Evolutionary conservation across 768 basidiomycete species (phyloP).

Genomic region (Amanita brunnescens): DNA sequence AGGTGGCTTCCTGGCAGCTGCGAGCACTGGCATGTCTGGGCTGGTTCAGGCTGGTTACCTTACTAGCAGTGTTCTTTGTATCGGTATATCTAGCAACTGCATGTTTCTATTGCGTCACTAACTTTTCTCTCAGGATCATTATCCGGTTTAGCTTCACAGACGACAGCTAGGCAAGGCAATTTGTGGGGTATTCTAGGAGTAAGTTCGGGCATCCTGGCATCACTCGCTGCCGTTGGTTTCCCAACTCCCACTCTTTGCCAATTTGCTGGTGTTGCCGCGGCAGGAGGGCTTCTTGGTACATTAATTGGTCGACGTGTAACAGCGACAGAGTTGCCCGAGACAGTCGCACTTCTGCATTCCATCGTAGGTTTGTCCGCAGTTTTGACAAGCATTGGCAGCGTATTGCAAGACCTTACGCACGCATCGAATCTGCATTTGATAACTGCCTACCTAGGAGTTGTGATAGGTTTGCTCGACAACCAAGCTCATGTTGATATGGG

Average conservation of each 20-base stretch:
- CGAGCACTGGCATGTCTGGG: slow-evolving; percentile 77
- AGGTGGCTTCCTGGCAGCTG: slow-evolving; percentile 74
- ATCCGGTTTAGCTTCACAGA: slow-evolving; percentile 71
- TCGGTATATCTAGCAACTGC: slow-evolving; percentile 33
- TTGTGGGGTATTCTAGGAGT: slow-evolving; percentile 83
- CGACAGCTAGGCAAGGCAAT: slow-evolving; percentile 83
- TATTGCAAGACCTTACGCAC: slow-evolving; percentile 63
- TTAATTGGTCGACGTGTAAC: slow-evolving; percentile 78
- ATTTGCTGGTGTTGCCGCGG: slow-evolving; percentile 65
- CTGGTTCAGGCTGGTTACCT: slow-evolving; percentile 85
- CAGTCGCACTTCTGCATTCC: slow-evolving; percentile 69
- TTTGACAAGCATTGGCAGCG: slow-evolving; percentile 76
- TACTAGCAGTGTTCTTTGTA: slow-evolving; percentile 79
- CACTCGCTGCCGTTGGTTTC: slow-evolving; percentile 79
- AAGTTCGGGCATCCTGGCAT: slow-evolving; percentile 70
- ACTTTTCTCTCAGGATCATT: slow-evolving; percentile 47
- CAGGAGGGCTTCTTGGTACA: slow-evolving; percentile 65
- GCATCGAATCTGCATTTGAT: slow-evolving; percentile 67
- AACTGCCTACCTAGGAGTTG: slow-evolving; percentile 79
- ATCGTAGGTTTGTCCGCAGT: slow-evolving; percentile 89
- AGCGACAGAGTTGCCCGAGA: slow-evolving; percentile 83
- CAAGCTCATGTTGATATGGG: neutral
- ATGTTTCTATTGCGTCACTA: neutral
- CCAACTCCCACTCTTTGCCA: slow-evolving; percentile 64
- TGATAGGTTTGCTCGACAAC: slow-evolving; percentile 52